Evolutionary conservation across 73 alveolate species (phyloP).

Genomic region (Blepharisma japonicum): DNA sequence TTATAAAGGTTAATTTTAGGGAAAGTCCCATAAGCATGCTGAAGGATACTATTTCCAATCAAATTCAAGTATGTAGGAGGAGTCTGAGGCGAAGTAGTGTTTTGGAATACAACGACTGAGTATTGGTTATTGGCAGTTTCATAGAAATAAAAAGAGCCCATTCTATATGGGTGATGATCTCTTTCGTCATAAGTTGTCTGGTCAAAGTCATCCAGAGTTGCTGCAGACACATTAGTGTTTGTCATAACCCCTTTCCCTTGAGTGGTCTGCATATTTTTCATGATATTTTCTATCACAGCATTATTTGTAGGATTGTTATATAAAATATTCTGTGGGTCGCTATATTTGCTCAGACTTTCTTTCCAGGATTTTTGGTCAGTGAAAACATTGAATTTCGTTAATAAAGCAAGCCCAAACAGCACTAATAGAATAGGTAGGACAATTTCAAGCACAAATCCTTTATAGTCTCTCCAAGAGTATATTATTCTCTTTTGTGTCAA

Average conservation of each 20-base stretch:
- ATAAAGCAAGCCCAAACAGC: constrained; percentile 55
- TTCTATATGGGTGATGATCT: constrained; percentile 37
- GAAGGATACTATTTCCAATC: no score
- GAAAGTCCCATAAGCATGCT: no score
- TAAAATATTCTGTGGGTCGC: neutral
- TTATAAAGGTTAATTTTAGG: neutral
- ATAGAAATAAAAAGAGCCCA: constrained; percentile 43
- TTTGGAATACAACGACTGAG: constrained; percentile 33
- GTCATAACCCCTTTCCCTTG: neutral
- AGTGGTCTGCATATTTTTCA: neutral
- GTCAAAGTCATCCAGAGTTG: constrained; percentile 41
- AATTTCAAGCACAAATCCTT: constrained; percentile 61
- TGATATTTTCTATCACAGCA: neutral
- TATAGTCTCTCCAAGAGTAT: constrained; percentile 50
- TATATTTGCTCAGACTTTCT: neutral
- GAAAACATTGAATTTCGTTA: constrained; percentile 31
- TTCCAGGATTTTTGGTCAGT: constrained; percentile 22
- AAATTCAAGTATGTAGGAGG: neutral
- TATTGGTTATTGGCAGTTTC: no score
- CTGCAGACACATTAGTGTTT: neutral
- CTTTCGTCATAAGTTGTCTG: constrained; percentile 31
- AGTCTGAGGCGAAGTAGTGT: constrained; percentile 3
- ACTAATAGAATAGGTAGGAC: constrained; percentile 64
- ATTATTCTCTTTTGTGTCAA: constrained; percentile 53
- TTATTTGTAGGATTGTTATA: neutral